Evolutionary conservation across 2,329 filamentous ascomycete genomes (phyloP).

Genomic region (Pseudomassariella vexata): DNA sequence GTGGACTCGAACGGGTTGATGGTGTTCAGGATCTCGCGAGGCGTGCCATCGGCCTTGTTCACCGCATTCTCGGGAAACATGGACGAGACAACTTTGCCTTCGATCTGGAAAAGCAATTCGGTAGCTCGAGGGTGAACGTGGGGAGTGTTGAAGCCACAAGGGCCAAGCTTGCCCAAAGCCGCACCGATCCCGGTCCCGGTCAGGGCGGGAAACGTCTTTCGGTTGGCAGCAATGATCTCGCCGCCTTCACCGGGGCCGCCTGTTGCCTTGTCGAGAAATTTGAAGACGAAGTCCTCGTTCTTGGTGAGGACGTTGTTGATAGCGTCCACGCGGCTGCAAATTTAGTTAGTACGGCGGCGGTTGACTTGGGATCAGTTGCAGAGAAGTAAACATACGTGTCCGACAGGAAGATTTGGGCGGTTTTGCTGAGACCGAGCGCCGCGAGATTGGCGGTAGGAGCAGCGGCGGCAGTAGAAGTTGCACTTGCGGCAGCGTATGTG

Average conservation of each 20-base stretch:
- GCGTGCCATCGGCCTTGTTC: conserved; percentile 27
- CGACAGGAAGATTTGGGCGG: conserved; percentile 32
- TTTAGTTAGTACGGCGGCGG: conserved; percentile 10
- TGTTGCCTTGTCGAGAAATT: conserved; percentile 31
- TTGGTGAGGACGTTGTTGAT: conserved; percentile 34
- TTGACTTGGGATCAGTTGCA: neutral
- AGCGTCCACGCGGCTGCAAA: conserved; percentile 33
- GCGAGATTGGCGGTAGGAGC: conserved; percentile 9
- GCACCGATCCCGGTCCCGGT: conserved; percentile 44
- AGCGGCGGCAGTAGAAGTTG: conserved; percentile 6
- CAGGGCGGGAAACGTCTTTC: conserved; percentile 51
- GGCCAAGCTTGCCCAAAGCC: conserved; percentile 43
- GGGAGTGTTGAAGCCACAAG: conserved; percentile 52
- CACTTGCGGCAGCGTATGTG: conserved; percentile 1
- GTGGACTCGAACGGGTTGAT: conserved; percentile 42
- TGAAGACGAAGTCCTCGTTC: conserved; percentile 41
- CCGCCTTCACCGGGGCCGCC: conserved; percentile 35
- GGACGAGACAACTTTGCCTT: conserved; percentile 42
- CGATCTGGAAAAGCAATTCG: conserved; percentile 46
- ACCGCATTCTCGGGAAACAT: conserved; percentile 50
- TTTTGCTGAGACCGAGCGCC: conserved; percentile 20
- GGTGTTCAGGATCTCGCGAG: conserved; percentile 27
- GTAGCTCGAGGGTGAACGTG: conserved; percentile 49
- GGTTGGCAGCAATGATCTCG: conserved; percentile 45
- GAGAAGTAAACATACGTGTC: conserved; percentile 26